Percentiles rank a stretch among this genome's conserved stretches.
Evolutionary conservation across 257 asterid species (phyloP).

Genomic region (Verbascum thapsus): DNA sequence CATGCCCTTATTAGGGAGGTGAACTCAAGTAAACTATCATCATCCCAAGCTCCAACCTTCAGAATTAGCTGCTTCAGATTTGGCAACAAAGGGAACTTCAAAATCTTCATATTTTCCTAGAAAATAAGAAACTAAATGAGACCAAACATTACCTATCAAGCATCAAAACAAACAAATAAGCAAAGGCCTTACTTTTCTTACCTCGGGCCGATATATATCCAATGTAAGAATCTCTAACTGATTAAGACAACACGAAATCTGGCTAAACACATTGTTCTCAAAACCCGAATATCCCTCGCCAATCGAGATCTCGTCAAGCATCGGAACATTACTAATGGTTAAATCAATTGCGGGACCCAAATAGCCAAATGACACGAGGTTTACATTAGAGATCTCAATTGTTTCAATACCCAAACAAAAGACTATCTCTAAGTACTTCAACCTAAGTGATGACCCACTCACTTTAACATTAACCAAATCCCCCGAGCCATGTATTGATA

Average conservation of each 20-base stretch:
- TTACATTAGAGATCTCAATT: constrained; percentile 40
- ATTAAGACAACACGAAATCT: constrained; percentile 50
- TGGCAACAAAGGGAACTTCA: constrained; percentile 47
- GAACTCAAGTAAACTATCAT: constrained; percentile 54
- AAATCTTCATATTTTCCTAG: constrained; percentile 40
- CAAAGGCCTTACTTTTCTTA: constrained; percentile 24
- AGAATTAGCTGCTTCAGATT: constrained; percentile 55
- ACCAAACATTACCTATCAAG: constrained; percentile 9
- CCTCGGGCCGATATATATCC: constrained; percentile 50
- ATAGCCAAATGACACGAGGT: constrained; percentile 45
- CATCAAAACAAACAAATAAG: not conserved
- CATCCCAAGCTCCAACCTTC: constrained; percentile 48
- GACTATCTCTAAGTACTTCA: constrained; percentile 46
- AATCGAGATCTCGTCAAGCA: constrained; percentile 43
- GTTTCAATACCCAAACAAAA: constrained; percentile 32
- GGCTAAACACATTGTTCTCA: constrained; percentile 46
- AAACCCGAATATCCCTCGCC: constrained; percentile 34
- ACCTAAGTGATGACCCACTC: constrained; percentile 34
- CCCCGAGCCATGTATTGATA: constrained; percentile 41
- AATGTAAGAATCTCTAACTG: constrained; percentile 53
- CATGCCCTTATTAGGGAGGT: constrained; percentile 44
- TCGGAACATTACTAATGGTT: constrained; percentile 42
- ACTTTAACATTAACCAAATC: constrained; percentile 38
- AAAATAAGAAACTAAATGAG: constrained; percentile 10
- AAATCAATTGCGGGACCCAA: constrained; percentile 40